Percentiles rank a stretch among this genome's conserved stretches.
Conservation (phyloP, 805 yeast genomes). For the Saccharomycopsis vini region DNA sequence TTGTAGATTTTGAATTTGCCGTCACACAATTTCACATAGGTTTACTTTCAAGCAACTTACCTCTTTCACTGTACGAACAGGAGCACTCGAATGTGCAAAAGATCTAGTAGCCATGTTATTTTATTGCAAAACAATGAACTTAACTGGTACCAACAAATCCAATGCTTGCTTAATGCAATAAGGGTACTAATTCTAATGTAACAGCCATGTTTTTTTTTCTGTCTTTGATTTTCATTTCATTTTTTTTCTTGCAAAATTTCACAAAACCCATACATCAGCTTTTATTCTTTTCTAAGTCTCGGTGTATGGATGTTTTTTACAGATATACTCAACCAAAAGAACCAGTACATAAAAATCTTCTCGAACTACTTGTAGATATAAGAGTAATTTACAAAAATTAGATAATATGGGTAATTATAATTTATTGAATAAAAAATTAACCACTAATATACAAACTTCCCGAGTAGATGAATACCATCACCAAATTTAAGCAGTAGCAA, state of each 20-base stretch:
- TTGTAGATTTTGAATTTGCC: background rate
- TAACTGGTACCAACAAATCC: constrained; percentile 2
- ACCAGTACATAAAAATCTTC: background rate
- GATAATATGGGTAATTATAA: background rate
- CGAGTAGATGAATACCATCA: too few relatives aligned
- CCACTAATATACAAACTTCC: background rate
- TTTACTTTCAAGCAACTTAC: too few relatives aligned
- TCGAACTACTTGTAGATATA: background rate
- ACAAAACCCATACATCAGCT: background rate
- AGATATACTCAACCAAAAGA: too few relatives aligned
- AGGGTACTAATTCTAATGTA: background rate
- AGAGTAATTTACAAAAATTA: background rate
- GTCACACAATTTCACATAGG: too few relatives aligned
- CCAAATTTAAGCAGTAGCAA: constrained; percentile 31
- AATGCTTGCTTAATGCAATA: constrained; percentile 1
- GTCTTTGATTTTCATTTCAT: background rate
- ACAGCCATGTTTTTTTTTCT: background rate
- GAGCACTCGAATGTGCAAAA: constrained; percentile 96
- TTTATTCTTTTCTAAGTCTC: too few relatives aligned
- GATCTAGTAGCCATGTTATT: constrained; percentile 18
- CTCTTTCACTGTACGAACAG: constrained; percentile 93
- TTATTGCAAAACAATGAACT: constrained; percentile 2
- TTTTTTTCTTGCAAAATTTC: background rate
- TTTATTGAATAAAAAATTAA: background rate
- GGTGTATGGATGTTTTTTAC: too few relatives aligned